Base-by-base conservation (phyloP, 306 rosid genomes). In the Prunus davidiana region DNA sequence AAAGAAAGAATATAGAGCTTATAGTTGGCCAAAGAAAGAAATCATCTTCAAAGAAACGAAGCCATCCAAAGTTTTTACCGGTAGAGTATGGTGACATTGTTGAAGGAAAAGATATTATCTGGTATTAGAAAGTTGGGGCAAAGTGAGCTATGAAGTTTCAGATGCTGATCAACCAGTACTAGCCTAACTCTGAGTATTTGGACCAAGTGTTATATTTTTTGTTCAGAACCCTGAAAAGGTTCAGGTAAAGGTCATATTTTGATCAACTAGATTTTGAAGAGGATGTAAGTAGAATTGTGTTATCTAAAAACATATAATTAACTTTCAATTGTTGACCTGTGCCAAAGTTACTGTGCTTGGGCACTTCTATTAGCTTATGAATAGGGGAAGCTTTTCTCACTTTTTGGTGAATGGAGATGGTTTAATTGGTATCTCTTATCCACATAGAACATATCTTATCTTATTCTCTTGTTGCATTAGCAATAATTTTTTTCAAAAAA, bases 11-110 rank as follows among this genome's bases (percentile, higher is more conserved):
- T 83, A 85, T 89, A 95, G 84, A 92, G 97, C 99, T 84, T 92
- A 89, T 95, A 95, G 88, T 95, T 92, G 99, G 96, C 90, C 96
- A 95, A 95, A 92, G 97, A 90, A 88, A 84, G 91, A 87, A 92
- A 89, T 87, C 93, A 90, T 84, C 93, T 90, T 80, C 97, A 89
- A 95, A 89, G 97, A 90, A 85, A 84, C 82, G 93, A 89, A 84
- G 96, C 89, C 73, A 78, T 81, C 71, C 85, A 91, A 92, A 92
- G 97, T 88, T 88, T 88, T 79, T 90, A 84, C 87, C 69, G 76
- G 87, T 94, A 89, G 93, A 87, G 82, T 85, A 85, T 89, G 99
- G 86, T 89, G 98, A 87, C 89, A 84, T 86, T 93, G 93, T 86
- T 83, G 93, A 89, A 92, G 96, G 91, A 88, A 83, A 95, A 84